Conservation (phyloP, 192 early-diverging fungal species). For the Spinellus fusiger region DNA sequence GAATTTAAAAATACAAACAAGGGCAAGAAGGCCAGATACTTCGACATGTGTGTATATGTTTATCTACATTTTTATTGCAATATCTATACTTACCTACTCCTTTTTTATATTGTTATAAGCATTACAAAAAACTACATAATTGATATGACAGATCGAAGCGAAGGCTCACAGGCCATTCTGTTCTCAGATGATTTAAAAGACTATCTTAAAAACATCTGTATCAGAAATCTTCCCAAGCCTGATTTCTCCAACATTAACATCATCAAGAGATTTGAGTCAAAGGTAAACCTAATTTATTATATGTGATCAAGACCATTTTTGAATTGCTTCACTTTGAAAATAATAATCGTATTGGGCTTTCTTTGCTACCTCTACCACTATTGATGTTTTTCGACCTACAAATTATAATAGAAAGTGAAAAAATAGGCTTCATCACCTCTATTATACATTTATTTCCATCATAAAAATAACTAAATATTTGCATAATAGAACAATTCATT, state of each 20-base stretch:
- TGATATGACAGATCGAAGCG: constrained; percentile 1
- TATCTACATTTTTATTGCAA: constrained; percentile 4
- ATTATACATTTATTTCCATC: constrained; percentile 6
- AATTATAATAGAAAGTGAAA: constrained; percentile 1
- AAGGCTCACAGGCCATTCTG: background rate
- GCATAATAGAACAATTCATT: background rate
- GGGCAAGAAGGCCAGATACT: background rate
- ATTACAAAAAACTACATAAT: background rate
- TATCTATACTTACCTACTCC: background rate
- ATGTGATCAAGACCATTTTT: constrained; percentile 9
- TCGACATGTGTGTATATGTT: background rate
- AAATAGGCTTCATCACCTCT: background rate
- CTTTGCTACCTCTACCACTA: constrained; percentile 1
- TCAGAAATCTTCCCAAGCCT: background rate
- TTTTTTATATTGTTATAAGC: constrained; percentile 3
- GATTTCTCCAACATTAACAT: background rate
- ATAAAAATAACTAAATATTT: constrained; percentile 4
- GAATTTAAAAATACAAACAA: background rate
- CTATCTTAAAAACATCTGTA: background rate
- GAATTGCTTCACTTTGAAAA: constrained; percentile 10
- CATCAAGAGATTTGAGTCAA: background rate
- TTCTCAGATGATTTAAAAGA: constrained; percentile 2
- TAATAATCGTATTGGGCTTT: background rate
- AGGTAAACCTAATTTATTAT: background rate
- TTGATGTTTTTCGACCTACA: background rate